These are phyloP conservation scores for Mucor racemosus DNA, from an alignment of 371 early-diverging fungal species.

Conservation along the genomic window DNA sequence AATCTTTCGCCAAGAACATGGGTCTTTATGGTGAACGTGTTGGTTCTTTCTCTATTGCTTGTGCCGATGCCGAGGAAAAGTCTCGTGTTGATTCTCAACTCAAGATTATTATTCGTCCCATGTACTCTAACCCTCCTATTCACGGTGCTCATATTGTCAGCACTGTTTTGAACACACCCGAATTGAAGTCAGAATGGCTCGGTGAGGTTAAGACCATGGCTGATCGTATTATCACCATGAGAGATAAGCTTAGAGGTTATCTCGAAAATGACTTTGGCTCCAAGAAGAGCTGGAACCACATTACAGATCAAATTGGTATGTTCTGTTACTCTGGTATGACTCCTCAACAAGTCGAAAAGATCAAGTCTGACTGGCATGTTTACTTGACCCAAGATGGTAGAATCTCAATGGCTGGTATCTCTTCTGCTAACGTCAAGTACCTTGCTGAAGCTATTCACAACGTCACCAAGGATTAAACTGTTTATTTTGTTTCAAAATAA, in stretches of 20 bases:
- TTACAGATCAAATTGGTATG: slow-evolving; percentile 96
- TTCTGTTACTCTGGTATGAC: slow-evolving; percentile 92
- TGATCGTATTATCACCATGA: slow-evolving; percentile 96
- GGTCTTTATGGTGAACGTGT: slow-evolving; percentile 98
- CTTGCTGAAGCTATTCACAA: slow-evolving; percentile 95
- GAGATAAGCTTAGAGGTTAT: slow-evolving; percentile 72
- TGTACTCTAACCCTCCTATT: slow-evolving; percentile 98
- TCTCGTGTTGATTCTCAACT: slow-evolving; percentile 91
- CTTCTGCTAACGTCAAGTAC: slow-evolving; percentile 91
- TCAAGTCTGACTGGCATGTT: slow-evolving; percentile 88
- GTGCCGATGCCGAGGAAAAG: slow-evolving; percentile 78
- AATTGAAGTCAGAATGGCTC: slow-evolving; percentile 88
- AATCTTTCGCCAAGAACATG: slow-evolving; percentile 99
- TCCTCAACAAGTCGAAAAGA: slow-evolving; percentile 81
- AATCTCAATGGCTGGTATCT: slow-evolving; percentile 97
- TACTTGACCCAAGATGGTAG: slow-evolving; percentile 97
- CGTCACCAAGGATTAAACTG: slow-evolving; percentile 72
- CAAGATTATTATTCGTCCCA: slow-evolving; percentile 94
- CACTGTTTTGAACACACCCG: slow-evolving; percentile 80
- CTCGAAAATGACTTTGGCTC: slow-evolving; percentile 85
- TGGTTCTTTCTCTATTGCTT: slow-evolving; percentile 92
- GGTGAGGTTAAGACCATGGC: slow-evolving; percentile 96
- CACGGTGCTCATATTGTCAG: slow-evolving; percentile 95
- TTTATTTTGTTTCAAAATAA: neutral
- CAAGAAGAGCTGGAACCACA: slow-evolving; percentile 89